Conservation (phyloP, 768 basidiomycete species). For the Termitomyces sp. region DNA sequence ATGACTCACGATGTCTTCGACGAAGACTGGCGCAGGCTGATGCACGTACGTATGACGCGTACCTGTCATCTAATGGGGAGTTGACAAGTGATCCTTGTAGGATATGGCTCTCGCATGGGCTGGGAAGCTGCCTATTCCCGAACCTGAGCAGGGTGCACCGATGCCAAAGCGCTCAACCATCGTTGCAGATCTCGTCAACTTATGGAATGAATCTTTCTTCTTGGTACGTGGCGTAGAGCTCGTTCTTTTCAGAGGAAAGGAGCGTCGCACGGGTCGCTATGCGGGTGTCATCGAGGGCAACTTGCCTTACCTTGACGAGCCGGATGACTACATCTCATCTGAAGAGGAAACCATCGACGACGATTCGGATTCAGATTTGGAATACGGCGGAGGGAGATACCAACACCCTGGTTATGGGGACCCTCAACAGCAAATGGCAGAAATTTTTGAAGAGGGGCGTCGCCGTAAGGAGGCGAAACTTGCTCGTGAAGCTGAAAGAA, state of each 20-base stretch:
- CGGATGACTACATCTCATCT: slow-evolving; percentile 38
- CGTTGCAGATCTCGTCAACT: slow-evolving; percentile 66
- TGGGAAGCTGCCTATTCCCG: slow-evolving; percentile 67
- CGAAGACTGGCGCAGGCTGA: slow-evolving; percentile 78
- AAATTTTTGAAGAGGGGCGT: slow-evolving; percentile 48
- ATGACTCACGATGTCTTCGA: slow-evolving; percentile 73
- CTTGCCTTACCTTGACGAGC: slow-evolving; percentile 44
- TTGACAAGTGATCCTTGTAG: slow-evolving; percentile 28
- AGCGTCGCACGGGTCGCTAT: slow-evolving; percentile 67
- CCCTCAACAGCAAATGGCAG: slow-evolving; percentile 29
- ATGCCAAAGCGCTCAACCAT: slow-evolving; percentile 56
- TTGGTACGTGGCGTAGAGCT: slow-evolving; percentile 70
- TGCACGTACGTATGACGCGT: slow-evolving; percentile 48
- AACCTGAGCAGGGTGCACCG: slow-evolving; percentile 40
- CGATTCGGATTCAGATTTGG: slow-evolving; percentile 37
- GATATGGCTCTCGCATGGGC: slow-evolving; percentile 76
- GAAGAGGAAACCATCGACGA: slow-evolving; percentile 29
- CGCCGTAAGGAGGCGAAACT: slow-evolving; percentile 42
- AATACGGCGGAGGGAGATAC: slow-evolving; percentile 32
- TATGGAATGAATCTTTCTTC: slow-evolving; percentile 83
- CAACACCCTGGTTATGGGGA: slow-evolving; percentile 37
- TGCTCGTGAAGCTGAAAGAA: slow-evolving; percentile 49
- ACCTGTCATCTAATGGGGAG: background rate
- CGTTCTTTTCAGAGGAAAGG: slow-evolving; percentile 75
- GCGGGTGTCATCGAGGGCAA: slow-evolving; percentile 52